Evolutionary conservation across 768 basidiomycete genomes (phyloP).

Genomic region (Tremella mesenterica): DNA sequence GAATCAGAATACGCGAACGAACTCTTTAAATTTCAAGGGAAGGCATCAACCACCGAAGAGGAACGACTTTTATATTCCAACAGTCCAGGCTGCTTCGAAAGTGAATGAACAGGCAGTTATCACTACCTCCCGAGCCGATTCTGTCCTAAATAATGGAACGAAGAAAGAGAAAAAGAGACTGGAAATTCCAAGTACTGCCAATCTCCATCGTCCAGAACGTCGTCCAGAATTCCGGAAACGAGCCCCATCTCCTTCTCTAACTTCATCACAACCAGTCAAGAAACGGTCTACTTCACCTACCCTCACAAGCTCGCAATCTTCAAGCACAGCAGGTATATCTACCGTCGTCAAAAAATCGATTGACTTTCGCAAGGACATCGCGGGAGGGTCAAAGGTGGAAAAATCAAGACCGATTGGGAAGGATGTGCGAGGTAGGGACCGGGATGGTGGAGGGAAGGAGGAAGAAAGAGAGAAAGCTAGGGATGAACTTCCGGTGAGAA

Average conservation of each 20-base stretch:
- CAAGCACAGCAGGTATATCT: neutral
- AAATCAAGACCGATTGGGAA: too few relatives aligned
- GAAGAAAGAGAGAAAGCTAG: too few relatives aligned
- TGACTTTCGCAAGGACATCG: neutral
- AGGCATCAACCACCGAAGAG: neutral
- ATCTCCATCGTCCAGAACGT: neutral
- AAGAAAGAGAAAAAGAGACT: neutral
- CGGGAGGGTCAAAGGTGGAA: neutral
- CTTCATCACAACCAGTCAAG: neutral
- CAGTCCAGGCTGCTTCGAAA: neutral
- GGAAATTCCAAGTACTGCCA: neutral
- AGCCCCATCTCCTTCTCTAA: too few relatives aligned
- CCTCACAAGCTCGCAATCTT: too few relatives aligned
- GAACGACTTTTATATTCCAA: neutral
- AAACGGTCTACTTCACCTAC: too few relatives aligned
- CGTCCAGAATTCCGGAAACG: neutral
- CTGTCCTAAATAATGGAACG: too few relatives aligned
- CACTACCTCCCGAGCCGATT: too few relatives aligned
- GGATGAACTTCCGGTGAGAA: too few relatives aligned
- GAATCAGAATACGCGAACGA: too few relatives aligned
- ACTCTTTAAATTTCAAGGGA: too few relatives aligned
- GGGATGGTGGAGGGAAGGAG: too few relatives aligned
- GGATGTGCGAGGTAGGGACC: too few relatives aligned
- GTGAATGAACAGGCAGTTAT: neutral
- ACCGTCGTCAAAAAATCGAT: neutral